Conservation (phyloP, 768 basidiomycete genomes). For the Coprinopsis sp. region DNA sequence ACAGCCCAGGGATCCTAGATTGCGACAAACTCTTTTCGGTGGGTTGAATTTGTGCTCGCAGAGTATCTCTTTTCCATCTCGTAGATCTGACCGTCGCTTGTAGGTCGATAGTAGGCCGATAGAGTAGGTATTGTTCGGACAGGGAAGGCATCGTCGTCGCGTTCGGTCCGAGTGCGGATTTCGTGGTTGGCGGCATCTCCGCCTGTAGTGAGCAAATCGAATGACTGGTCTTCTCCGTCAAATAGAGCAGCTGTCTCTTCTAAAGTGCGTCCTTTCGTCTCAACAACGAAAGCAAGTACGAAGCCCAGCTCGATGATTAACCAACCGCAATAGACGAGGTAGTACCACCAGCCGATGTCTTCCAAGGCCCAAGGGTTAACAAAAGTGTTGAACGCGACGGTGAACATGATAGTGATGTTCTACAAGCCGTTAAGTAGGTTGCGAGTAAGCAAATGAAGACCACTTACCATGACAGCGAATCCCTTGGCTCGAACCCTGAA, state of each 20-base stretch:
- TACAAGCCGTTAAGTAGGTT: conserved; percentile 20
- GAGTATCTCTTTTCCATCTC: conserved; percentile 10
- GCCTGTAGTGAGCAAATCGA: conserved; percentile 41
- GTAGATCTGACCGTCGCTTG: conserved; percentile 1
- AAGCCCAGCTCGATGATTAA: conserved; percentile 57
- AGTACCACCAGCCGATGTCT: conserved; percentile 55
- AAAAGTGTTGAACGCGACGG: conserved; percentile 75
- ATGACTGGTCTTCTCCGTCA: conserved; percentile 51
- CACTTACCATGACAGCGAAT: conserved; percentile 64
- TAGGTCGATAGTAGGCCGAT: conserved; percentile 4
- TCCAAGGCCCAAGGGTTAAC: conserved; percentile 73
- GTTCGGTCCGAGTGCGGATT: conserved; percentile 12
- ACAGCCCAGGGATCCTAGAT: no score
- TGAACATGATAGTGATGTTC: conserved; percentile 61
- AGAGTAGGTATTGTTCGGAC: conserved; percentile 4
- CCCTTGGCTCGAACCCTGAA: conserved; percentile 78
- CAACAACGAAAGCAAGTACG: conserved; percentile 49
- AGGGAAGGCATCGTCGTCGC: conserved; percentile 9
- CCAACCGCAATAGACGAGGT: conserved; percentile 63
- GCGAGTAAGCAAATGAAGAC: neutral
- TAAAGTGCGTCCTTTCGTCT: conserved; percentile 64
- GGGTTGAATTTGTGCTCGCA: conserved; percentile 8
- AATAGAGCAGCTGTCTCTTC: conserved; percentile 74
- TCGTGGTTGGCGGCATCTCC: conserved; percentile 44
- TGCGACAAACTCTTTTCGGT: conserved; percentile 5